phyloP scores from a whole-genome alignment of 371 early-diverging fungal species.

The Apophysomyces elegans region DNA sequence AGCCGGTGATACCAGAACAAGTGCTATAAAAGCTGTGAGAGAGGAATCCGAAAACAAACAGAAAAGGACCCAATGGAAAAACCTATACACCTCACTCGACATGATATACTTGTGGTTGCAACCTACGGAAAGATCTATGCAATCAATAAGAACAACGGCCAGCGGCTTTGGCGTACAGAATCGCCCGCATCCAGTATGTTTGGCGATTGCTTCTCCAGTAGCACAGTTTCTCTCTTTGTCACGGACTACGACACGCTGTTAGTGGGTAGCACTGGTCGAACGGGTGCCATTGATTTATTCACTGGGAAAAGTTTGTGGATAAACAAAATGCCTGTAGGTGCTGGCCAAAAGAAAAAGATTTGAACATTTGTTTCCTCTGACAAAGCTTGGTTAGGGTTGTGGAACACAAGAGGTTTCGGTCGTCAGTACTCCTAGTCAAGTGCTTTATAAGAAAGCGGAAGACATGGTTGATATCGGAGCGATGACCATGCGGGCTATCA shows the following conservation, averaged over 20 bases:
- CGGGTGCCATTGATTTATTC: slow-evolving; percentile 25
- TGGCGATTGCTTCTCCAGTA: neutral
- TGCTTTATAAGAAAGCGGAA: neutral
- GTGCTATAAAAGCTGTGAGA: neutral
- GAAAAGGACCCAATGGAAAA: neutral
- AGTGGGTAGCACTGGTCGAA: slow-evolving; percentile 26
- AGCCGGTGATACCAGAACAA: neutral
- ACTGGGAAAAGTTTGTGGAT: slow-evolving; percentile 32
- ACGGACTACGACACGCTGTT: slow-evolving; percentile 30
- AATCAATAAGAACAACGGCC: slow-evolving; percentile 33
- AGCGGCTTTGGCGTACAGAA: slow-evolving; percentile 32
- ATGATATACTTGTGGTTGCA: slow-evolving; percentile 37
- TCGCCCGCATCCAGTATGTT: neutral
- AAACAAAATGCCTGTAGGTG: slow-evolving; percentile 40
- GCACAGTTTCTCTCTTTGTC: slow-evolving; percentile 33
- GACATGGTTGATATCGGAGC: neutral
- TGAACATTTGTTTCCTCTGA: too few relatives aligned
- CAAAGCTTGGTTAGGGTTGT: slow-evolving; percentile 19
- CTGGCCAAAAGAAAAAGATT: neutral
- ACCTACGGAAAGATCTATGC: slow-evolving; percentile 43
- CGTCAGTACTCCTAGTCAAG: slow-evolving; percentile 23
- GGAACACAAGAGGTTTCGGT: slow-evolving; percentile 28
- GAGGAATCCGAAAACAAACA: neutral
- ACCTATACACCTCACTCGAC: slow-evolving; percentile 9
- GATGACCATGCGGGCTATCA: slow-evolving; percentile 17